Base-by-base conservation (phyloP, 441 rosid genomes). In the Capsella rubella region DNA sequence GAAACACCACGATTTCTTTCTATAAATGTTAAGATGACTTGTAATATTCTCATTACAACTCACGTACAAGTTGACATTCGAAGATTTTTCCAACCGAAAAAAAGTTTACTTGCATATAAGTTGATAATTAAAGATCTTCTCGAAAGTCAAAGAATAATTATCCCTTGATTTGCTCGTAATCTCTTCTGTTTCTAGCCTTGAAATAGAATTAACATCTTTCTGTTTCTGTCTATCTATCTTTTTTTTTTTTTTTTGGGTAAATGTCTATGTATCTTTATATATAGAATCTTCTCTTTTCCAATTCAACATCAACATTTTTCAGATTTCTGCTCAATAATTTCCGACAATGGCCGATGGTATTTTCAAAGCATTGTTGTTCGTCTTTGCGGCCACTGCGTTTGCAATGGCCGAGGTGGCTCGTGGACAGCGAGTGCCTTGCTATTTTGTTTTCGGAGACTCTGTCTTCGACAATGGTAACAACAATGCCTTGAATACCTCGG, bases 391-490 rank as follows among this genome's bases (percentile, higher is more conserved):
- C 35, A 66, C 29, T n/a, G 46, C 54, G 10, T 39, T 67, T 53
- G 69, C 42, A 39, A 52, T 59, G 77, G 51, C 58, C 35, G 21
- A 13, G 46, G 66, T 4, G 39, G 65, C 59, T 50, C 54, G 46
- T 35, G 63, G 61, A 46, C 75, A 67, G 45, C 65, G 49, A 49
- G 82, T 79, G 10, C 89, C 87, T 13, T 83, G 89, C 18, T 85
- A 80, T 72, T 85, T 83, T 64, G 80, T 86, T 15, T 84, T 84
- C 18, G 87, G 87, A 53, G 86, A 79, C 67, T 81, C 85, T 0
- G 77, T 77, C 31, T 79, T 74, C 15, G 90, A 86, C 47, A 70
- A 68, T 27, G 90, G 90, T 65, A 86, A 86, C 71, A 86, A 84
- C 64, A 86, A 86, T 59, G 18, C 3, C 51, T 80, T 84, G 29